Evolutionary conservation across 2,329 filamentous ascomycete genomes (phyloP).

Genomic region (Ophiostoma tasmaniense): DNA sequence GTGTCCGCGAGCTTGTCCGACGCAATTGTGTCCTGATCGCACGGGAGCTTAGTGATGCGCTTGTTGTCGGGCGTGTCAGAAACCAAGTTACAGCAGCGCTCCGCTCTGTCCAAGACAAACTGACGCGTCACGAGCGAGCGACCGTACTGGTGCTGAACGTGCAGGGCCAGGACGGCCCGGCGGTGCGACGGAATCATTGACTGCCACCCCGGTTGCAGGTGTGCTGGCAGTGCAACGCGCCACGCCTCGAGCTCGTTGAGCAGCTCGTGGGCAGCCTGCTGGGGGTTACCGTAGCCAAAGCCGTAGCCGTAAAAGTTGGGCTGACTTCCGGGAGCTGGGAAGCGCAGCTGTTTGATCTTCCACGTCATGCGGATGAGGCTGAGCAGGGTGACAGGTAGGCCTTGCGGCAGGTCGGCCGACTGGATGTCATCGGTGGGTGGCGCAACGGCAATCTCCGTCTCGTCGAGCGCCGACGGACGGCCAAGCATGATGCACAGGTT

Average conservation of each 20-base stretch:
- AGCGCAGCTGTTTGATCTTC: constrained; percentile 19
- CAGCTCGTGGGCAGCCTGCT: constrained; percentile 13
- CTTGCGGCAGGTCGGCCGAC: constrained; percentile 15
- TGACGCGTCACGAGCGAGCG: constrained; percentile 25
- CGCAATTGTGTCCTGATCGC: background rate
- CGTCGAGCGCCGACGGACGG: constrained; percentile 35
- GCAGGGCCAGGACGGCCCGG: constrained; percentile 32
- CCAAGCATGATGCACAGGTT: constrained; percentile 33
- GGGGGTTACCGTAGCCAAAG: background rate
- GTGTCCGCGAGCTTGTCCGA: constrained; percentile 18
- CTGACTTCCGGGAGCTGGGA: constrained; percentile 13
- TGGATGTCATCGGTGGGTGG: constrained; percentile 26
- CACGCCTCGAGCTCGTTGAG: constrained; percentile 31
- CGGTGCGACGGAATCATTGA: constrained; percentile 32
- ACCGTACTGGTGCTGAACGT: constrained; percentile 34
- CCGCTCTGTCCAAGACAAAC: constrained; percentile 16
- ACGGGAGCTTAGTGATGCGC: background rate
- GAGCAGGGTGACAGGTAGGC: constrained; percentile 12
- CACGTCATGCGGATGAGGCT: constrained; percentile 17
- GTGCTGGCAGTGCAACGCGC: constrained; percentile 27
- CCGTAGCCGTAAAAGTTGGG: constrained; percentile 1
- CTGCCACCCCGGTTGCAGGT: constrained; percentile 33
- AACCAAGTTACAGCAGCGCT: constrained; percentile 10
- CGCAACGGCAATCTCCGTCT: constrained; percentile 28
- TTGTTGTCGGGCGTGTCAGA: background rate